Conservation (phyloP, 1,139 yeast species). For the Arxiozyma heterogenica region DNA sequence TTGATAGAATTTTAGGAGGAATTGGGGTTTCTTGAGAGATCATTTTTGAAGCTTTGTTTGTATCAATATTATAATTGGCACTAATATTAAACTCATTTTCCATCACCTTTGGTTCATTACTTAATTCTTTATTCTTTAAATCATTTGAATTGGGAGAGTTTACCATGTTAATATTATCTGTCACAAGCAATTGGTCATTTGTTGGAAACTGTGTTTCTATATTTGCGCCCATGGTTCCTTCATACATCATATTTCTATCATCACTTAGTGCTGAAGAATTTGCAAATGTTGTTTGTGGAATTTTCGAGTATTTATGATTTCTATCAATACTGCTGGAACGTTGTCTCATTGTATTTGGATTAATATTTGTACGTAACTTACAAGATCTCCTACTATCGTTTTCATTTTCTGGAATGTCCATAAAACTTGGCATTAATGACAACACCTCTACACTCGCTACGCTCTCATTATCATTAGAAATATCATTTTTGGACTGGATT, state of each 20-base stretch:
- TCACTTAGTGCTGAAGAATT: constrained; percentile 14
- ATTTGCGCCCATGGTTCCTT: neutral
- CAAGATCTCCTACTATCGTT: constrained; percentile 2
- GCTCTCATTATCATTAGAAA: constrained; percentile 6
- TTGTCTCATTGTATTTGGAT: constrained; percentile 8
- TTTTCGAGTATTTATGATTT: constrained; percentile 16
- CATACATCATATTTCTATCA: constrained; percentile 9
- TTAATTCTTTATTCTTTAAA: neutral
- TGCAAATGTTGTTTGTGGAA: constrained; percentile 8
- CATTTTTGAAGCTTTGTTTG: constrained; percentile 12
- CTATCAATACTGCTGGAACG: constrained; percentile 25
- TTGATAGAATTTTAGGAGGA: constrained; percentile 20
- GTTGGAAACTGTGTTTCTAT: constrained; percentile 6
- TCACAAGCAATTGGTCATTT: constrained; percentile 4
- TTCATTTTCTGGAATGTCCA: constrained; percentile 29
- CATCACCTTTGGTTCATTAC: neutral
- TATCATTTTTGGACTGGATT: neutral
- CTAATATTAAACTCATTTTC: neutral
- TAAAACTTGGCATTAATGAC: constrained; percentile 33
- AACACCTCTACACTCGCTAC: constrained; percentile 32
- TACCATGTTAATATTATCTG: constrained; percentile 6
- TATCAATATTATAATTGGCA: neutral
- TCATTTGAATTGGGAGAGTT: neutral
- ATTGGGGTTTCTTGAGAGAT: constrained; percentile 16
- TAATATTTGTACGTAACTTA: neutral